Conservation (phyloP, 805 yeast species). For the Sporopachydermia quercuum region DNA sequence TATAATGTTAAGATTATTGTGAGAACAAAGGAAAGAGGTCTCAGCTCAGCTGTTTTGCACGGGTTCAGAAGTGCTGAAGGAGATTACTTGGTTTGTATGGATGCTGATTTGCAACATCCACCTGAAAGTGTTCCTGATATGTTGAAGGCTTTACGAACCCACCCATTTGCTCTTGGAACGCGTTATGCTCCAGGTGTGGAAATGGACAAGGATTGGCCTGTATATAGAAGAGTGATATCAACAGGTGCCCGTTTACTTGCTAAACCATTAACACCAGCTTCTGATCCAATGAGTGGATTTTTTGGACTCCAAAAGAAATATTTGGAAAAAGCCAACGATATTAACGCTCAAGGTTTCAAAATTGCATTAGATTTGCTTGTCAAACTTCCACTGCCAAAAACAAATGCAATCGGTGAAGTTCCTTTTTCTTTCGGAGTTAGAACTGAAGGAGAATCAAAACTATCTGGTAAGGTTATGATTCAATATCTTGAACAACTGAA, state of each 20-base stretch:
- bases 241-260: slow-evolving; percentile 35
- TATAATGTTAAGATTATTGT: slow-evolving; percentile 34
- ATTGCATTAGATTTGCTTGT: slow-evolving; percentile 34
- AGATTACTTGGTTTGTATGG: slow-evolving; percentile 34
- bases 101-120: slow-evolving; percentile 39
- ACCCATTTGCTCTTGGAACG: slow-evolving; percentile 34
- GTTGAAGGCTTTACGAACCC: slow-evolving; percentile 23
- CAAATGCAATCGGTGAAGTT: slow-evolving; percentile 27
- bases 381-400: slow-evolving; percentile 27
- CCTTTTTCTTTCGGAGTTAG: slow-evolving; percentile 39
- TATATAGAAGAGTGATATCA: slow-evolving; percentile 33
- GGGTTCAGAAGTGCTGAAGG: slow-evolving; percentile 34
- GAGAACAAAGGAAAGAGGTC: slow-evolving; percentile 34
- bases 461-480: slow-evolving; percentile 33
- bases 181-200: slow-evolving; percentile 42
- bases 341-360: slow-evolving; percentile 32
- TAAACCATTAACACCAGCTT: slow-evolving; percentile 33
- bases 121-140: slow-evolving; percentile 35
- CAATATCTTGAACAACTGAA: slow-evolving; percentile 31
- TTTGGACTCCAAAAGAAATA: slow-evolving; percentile 33
- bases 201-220: slow-evolving; percentile 38
- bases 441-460: slow-evolving; percentile 37
- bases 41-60: slow-evolving; percentile 33
- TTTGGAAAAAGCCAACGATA: slow-evolving; percentile 20
- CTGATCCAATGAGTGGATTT: slow-evolving; percentile 40